These are phyloP conservation scores for Prunus kanzakura DNA, from an alignment of 306 rosid species.

Conservation along the genomic window DNA sequence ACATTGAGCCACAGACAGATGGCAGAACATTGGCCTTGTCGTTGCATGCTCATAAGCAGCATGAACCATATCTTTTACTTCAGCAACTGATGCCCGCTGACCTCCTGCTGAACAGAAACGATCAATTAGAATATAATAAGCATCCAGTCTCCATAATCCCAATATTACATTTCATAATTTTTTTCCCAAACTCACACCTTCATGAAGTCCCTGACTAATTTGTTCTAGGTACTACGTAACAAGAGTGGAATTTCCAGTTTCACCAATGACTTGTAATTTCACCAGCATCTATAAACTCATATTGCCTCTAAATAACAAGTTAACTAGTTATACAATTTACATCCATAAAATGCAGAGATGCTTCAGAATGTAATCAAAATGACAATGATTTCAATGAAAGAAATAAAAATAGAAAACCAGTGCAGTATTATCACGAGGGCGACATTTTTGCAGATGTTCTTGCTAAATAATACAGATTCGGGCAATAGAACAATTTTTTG, in stretches of 20 bases:
- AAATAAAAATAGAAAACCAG: neutral
- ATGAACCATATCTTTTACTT: slow-evolving; percentile 47
- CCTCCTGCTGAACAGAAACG: slow-evolving; percentile 40
- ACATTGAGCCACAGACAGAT: slow-evolving; percentile 62
- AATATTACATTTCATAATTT: neutral
- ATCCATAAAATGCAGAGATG: neutral
- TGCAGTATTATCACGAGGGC: neutral
- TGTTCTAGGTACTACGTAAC: neutral
- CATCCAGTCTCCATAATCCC: neutral
- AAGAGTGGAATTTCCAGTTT: neutral
- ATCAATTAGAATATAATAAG: neutral
- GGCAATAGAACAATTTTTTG: neutral
- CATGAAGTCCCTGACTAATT: neutral
- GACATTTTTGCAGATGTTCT: neutral
- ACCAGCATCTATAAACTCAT: neutral
- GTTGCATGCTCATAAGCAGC: slow-evolving; percentile 48
- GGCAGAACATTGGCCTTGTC: slow-evolving; percentile 68
- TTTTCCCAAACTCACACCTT: neutral
- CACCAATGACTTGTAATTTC: slow-evolving; percentile 1
- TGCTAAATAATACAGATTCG: neutral
- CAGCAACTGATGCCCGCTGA: slow-evolving; percentile 50
- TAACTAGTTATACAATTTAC: neutral
- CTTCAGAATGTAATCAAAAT: neutral
- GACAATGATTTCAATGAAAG: neutral
- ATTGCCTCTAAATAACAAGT: neutral